These are phyloP conservation scores for Polyplosphaeria fusca DNA, from an alignment of 495 filamentous ascomycete species.

Conservation along the genomic window DNA sequence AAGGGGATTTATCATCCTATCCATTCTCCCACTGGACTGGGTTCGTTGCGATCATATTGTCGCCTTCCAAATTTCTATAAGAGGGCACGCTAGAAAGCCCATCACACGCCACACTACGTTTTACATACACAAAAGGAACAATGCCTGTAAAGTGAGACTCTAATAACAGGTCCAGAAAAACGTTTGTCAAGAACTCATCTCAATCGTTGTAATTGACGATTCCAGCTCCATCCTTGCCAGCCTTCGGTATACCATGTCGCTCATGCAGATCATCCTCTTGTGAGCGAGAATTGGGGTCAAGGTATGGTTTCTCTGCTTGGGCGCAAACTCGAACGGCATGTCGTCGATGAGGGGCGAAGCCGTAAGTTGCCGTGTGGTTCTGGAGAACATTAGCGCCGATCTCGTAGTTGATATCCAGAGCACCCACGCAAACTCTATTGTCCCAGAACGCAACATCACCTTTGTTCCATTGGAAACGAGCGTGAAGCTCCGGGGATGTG, in stretches of 20 bases:
- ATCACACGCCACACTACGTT: no score
- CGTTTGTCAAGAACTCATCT: no score
- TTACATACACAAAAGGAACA: no score
- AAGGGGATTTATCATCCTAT: no score
- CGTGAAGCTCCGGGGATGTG: conserved; percentile 64
- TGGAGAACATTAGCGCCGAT: conserved; percentile 28
- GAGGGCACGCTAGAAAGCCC: no score
- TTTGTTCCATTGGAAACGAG: conserved; percentile 67
- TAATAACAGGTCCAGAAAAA: no score
- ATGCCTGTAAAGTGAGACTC: no score
- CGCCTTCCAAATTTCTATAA: no score
- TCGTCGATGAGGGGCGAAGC: conserved; percentile 60
- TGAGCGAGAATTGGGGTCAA: conserved; percentile 52
- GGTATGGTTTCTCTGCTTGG: conserved; percentile 56
- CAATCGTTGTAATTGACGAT: conserved; percentile 65
- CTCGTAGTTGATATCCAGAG: no score
- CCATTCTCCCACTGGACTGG: no score
- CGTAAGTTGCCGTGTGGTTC: conserved; percentile 62
- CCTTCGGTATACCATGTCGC: conserved; percentile 50
- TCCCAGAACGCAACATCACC: conserved; percentile 75
- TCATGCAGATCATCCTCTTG: conserved; percentile 58
- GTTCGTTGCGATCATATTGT: no score
- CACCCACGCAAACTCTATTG: conserved; percentile 61
- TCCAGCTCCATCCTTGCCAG: conserved; percentile 60
- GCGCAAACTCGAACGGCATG: conserved; percentile 61